Base-by-base conservation (phyloP, 345 rosid species). In the Hevea brasiliensis region DNA sequence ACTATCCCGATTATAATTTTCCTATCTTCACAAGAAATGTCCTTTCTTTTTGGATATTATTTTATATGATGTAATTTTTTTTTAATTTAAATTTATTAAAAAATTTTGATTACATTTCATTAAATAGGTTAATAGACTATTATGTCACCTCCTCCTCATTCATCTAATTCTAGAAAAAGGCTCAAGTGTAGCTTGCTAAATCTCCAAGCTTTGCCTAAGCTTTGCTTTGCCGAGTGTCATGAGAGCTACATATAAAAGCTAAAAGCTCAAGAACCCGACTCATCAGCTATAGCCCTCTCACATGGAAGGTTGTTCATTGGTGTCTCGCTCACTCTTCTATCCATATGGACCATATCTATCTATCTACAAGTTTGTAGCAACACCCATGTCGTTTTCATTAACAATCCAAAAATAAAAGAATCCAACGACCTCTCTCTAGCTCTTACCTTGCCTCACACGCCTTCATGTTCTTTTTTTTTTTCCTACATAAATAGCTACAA, bases 361-460 rank as follows among this genome's bases (percentile, higher is more conserved):
- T 13, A 0, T 40, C 41, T 40, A 29, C 15, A 11, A 47, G 51
- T 2, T 47, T 14, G 3, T 13, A 13, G 10, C 55, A 50, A 14
- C 55, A 37, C 18, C 56, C 42, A 63, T 41, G n/a, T 54, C 32
- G 10, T 63, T 41, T 26, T 23, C 47, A 23, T 48, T 24, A 48
- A 50, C 45, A 51, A n/a, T 26, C 18, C 7, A 10, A 29, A 21
- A n/a, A 44, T 3, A 45, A 45, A 58, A 67, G 72, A 56, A 74
- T 67, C 77, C 77, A 74, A 59, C 73, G 24, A 58, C 40, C 64
- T 17, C 48, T 13, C 54, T 11, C 60, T 26, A 61, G 32, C 47
- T 24, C 54, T 51, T 75, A 54, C 65, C 79, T 76, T 76, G 64
- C 47, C 24, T 15, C 2, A 70, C 74, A 76, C 79, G 79, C 72